Evolutionary conservation across 2,329 filamentous ascomycete genomes (phyloP), one percentile per base, ranked within the genome.

Genomic region (Fusarium sambucinum): DNA sequence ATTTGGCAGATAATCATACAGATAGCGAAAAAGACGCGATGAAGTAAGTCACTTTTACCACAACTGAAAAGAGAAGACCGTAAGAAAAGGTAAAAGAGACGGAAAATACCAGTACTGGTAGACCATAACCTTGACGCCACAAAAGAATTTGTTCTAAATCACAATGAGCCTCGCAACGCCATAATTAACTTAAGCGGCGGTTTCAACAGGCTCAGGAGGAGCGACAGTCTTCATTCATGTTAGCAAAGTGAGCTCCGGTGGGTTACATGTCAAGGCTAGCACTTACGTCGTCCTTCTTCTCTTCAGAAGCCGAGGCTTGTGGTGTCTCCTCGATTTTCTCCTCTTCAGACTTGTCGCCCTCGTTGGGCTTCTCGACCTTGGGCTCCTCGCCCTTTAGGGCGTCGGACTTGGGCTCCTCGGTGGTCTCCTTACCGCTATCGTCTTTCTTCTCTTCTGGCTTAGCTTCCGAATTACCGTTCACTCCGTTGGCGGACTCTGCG

Each of bases 401-500:
- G 32, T 76, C 78, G 25, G 77, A 76, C 63, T 82, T 80, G 5
- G 75, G 73, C 44, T 81, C 75, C 29, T 83, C 80, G 40, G 75
- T 71, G 27, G 75, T 77, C 37, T 80, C 78, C 62, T 82, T 80
- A 51, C 75, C 76, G 25, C 80, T 82, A 52, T 80, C 80, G 6
- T 73, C 42, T 59, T 77, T 77, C 73, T 85, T 86, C 47, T 79
- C 76, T 9, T 82, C 81, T 33, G 80, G 78, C 29, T 76, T 66
- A 45, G 73, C 68, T 21, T 77, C 76, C 13, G 79, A 68, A 17
- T 80, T 78, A 60, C 85, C 82, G 35, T 87, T 86, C 4, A 85
- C 80, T 21, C 82, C 83, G 63, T 86, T 85, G 10, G 82, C 76
- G 12, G 83, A 66, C 32, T 78, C 66, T 16, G 78, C 70, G 17